Evolutionary conservation across 73 alveolate species (phyloP), one percentile per base, ranked within the genome.

Genomic region (Stentor roeselii): DNA sequence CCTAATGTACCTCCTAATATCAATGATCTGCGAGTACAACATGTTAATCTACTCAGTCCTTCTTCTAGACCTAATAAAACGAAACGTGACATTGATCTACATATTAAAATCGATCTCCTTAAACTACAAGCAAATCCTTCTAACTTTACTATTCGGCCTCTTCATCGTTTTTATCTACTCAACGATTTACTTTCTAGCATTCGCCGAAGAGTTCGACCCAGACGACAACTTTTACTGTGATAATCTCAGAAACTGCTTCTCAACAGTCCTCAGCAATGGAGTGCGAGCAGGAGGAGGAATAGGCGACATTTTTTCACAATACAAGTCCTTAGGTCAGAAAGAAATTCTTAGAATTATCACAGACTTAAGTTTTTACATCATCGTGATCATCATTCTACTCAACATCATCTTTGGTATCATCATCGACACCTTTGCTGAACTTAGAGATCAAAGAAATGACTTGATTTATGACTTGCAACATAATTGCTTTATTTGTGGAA

Each of bases 211-310:
- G 85, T 91, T 87, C 83, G 92, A 87, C 83, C 93, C 89, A 74
- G 95, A 83, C 34, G 98, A 94, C 50, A 80, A 78, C 39, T 75
- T 60, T 34, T 50, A 75, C 37, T 94, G 98, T 75, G 78, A 86
- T 75, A 87, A 89, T 41, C 50, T 94, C 39, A 78, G 84, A 75
- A 89, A 89, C 59, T 94, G 98, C 78, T 89, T 92, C 75, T 86
- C 89, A 3, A 87, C 95, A 3, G 90, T 90, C 1, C 78, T 94
- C 50, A 88, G 85, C 82, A 90, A 83, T 38, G 96, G 96, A 78
- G 84, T 94, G 41, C 93, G 97, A 92, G 94, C 85, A 87, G 97
- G 94, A 75, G 98, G 98, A 59, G 96, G 98, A 75, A 90, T 93
- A 30, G 92, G 95, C 39, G 96, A 86, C 76, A 67, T 88, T 35